Base-by-base conservation (phyloP, 1,139 yeast species). In the Sugiyamaella sp. region DNA sequence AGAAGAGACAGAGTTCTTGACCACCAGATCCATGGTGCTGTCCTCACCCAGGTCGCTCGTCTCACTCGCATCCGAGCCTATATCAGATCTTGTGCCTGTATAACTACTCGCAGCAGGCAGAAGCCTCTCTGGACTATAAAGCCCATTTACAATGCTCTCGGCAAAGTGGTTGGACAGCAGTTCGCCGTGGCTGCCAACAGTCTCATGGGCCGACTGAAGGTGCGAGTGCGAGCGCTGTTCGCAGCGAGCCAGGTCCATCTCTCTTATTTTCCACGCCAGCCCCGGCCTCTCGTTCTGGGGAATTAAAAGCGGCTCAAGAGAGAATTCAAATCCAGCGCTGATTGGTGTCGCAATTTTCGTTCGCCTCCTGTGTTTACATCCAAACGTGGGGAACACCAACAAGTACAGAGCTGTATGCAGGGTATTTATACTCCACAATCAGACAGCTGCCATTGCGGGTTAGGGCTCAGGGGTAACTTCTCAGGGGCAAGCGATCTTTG, bases 91-190 rank as follows among this genome's bases (percentile, higher is more conserved):
- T n/a, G n/a, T n/a, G n/a, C n/a, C n/a, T n/a, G n/a, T n/a, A n/a
- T n/a, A n/a, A n/a, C n/a, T n/a, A 25, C 12, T 29, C 9, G 16
- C 37, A 2, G 2, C 46, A 5, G 17, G 12, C 4, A 12, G 14
- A 12, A 4, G 4, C n/a, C 20, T 14, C 2, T 29, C 25, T 8
- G 25, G 6, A 12, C 29, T 38, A 44, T 49, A 49, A 12, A 49
- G 48, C 29, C 53, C 41, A 20, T 49, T 39, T 25, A 49, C 53
- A 24, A 49, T 49, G 29, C 53, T 43, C 16, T 49, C 49, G 8
- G 49, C 53, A 21, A 49, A 43, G 16, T 39, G 45, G 14, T 24
- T 38, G 14, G 50, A 46, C 12, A 46, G 42, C 8, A 46, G 20
- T 14, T 38, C 45, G n/a, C n/a, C n/a, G 21, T 16, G 33, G 2